Base-by-base conservation (phyloP, 2,329 filamentous ascomycete species). In the Teratosphaeria gauchensis region DNA sequence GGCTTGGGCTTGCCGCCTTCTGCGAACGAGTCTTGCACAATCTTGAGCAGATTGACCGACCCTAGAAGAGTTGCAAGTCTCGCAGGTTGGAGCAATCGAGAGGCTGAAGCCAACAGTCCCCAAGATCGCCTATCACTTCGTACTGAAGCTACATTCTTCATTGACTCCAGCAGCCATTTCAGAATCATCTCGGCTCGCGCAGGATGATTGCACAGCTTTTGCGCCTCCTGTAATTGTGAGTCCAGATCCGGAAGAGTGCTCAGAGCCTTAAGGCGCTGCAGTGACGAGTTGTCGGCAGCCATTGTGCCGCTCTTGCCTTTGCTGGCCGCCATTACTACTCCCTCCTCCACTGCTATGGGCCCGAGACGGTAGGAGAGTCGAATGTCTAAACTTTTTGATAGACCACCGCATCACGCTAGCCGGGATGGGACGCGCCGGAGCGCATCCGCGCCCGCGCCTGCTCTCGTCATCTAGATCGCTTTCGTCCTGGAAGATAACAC, bases 41-140 rank as follows among this genome's bases (percentile, higher is more conserved):
- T 81, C 0, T 75, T 73, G 35, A 88, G 74, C 56, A 95, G 89
- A 53, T 83, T 81, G 58, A 86, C 80, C 59, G 91, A 85, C 24
- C 83, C 84, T 6, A 95, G 78, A 3, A 88, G 84, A 59, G 85
- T 84, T 8, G 89, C 88, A 28, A 89, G 77, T 11, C 84, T 85
- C 53, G 87, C 85, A 0, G 84, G 76, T 0, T 89, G 86, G 19
- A 92, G 82, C n/a, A 84, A 76, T 55, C 79, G 76, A 57, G 89
- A 79, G 54, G 87, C 77, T 59, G 80, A 80, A 52, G 78, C 77
- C 28, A 91, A 71, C 38, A 90, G 79, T 32, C 75, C 77, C 88
- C 82, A 85, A 32, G 77, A 74, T 53, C 67, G 66, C n/a, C 71
- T 62, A 51, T 77, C 74, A 35, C 73, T 69, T 55, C 78, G 76